Conservation (phyloP, 345 rosid genomes). For the Citrus maxima region DNA sequence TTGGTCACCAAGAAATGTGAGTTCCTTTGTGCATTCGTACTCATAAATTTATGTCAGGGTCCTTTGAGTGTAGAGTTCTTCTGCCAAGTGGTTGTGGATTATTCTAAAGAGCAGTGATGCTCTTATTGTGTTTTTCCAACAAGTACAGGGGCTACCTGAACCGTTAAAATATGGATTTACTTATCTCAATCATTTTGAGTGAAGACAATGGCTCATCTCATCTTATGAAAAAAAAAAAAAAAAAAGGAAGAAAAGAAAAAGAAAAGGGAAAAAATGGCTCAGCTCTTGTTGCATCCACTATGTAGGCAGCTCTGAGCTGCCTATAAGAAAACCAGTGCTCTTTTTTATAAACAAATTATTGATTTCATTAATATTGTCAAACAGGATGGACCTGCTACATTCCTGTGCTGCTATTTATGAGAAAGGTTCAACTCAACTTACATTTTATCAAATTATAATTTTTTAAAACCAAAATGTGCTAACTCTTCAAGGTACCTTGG, state of each 20-base stretch:
- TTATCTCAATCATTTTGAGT: not conserved
- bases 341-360: constrained; percentile 15
- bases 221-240: too few species aligned
- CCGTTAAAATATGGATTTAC: not conserved
- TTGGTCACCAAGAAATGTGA: constrained; percentile 62
- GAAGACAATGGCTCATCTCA: not conserved
- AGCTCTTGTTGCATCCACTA: not conserved
- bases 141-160: not conserved
- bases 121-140: not conserved
- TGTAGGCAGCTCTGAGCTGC: constrained; percentile 1
- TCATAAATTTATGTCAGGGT: not conserved
- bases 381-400: constrained; percentile 46
- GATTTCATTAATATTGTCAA: constrained; percentile 18
- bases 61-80: not conserved
- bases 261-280: not conserved
- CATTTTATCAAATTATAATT: not conserved
- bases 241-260: too few species aligned
- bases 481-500: constrained; percentile 9
- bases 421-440: constrained; percentile 36
- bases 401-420: constrained; percentile 34
- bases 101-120: not conserved
- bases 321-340: not conserved
- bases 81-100: not conserved
- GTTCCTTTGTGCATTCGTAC: constrained; percentile 21
- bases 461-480: not conserved